These are phyloP conservation scores for Halenospora varia DNA, from an alignment of 495 filamentous ascomycete genomes.

Conservation along the genomic window DNA sequence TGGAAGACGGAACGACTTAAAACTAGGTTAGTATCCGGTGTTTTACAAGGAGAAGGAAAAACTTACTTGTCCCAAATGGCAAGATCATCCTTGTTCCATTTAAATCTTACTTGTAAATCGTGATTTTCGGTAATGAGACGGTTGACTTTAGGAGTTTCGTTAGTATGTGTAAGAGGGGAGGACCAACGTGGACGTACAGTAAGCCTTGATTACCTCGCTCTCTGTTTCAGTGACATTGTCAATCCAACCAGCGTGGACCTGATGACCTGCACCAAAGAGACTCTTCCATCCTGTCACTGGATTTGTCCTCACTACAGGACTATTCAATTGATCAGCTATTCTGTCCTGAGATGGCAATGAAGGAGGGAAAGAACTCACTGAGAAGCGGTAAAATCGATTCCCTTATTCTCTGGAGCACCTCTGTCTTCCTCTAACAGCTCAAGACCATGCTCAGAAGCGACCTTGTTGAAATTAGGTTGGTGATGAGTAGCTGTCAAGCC, in stretches of 20 bases:
- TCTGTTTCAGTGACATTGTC: slow-evolving; percentile 8
- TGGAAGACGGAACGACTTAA: slow-evolving; percentile 49
- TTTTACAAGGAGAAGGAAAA: neutral
- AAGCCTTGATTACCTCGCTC: slow-evolving; percentile 7
- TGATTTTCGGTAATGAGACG: slow-evolving; percentile 67
- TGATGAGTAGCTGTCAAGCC: slow-evolving; percentile 56
- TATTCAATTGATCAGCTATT: neutral
- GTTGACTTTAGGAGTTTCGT: neutral
- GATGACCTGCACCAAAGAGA: slow-evolving; percentile 61
- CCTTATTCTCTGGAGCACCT: slow-evolving; percentile 64
- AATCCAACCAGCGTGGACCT: slow-evolving; percentile 39
- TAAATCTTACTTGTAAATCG: slow-evolving; percentile 66
- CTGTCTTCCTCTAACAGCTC: slow-evolving; percentile 47
- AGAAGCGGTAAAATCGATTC: slow-evolving; percentile 46
- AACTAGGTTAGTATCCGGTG: neutral
- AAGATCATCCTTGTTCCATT: slow-evolving; percentile 59
- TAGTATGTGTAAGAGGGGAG: neutral
- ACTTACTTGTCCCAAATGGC: slow-evolving; percentile 73
- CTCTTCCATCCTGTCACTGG: slow-evolving; percentile 65
- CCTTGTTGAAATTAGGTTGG: slow-evolving; percentile 54
- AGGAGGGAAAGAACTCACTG: slow-evolving; percentile 2
- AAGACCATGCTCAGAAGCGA: slow-evolving; percentile 50
- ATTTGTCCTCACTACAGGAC: slow-evolving; percentile 72
- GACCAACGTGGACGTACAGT: neutral
- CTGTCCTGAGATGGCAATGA: neutral